Conservation (phyloP, 1,284 basidiomycete genomes). For the Laetiporus sulphureus region DNA sequence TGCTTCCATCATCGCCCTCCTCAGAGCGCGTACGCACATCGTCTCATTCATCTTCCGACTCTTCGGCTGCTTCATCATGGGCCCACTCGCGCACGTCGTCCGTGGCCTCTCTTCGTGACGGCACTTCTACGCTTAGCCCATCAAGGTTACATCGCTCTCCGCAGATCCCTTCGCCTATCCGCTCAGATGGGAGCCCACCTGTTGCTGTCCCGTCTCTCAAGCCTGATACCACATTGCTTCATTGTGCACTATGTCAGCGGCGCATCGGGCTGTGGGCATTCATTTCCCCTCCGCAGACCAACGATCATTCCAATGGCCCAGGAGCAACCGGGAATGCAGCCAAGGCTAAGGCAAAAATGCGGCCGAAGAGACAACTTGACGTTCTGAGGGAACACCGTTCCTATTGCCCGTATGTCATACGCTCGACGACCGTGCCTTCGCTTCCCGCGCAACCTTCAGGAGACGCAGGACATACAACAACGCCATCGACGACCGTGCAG, state of each 20-base stretch:
- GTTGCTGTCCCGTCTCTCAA: constrained; percentile 11
- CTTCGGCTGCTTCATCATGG: constrained; percentile 30
- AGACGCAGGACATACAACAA: constrained; percentile 20
- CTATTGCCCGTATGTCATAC: constrained; percentile 74
- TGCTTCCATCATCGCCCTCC: constrained; percentile 28
- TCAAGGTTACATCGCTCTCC: constrained; percentile 5
- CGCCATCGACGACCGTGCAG: constrained; percentile 21
- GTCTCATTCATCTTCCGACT: constrained; percentile 33
- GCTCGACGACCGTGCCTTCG: constrained; percentile 59
- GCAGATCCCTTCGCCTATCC: no score
- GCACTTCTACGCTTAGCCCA: constrained; percentile 16
- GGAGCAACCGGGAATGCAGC: constrained; percentile 10
- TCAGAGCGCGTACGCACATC: constrained; percentile 33
- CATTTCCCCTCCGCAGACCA: constrained; percentile 21
- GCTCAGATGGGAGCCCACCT: no score
- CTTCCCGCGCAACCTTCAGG: constrained; percentile 30
- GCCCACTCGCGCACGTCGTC: constrained; percentile 40
- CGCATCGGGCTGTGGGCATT: constrained; percentile 76
- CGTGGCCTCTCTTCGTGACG: constrained; percentile 24
- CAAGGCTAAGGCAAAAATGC: constrained; percentile 11
- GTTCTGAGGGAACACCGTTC: constrained; percentile 72
- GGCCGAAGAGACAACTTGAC: constrained; percentile 54
- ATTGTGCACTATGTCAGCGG: constrained; percentile 66
- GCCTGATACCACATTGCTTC: constrained; percentile 46
- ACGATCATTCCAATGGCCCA: no score